Conservation (phyloP, 768 basidiomycete species). For the Hygrophorus russula region DNA sequence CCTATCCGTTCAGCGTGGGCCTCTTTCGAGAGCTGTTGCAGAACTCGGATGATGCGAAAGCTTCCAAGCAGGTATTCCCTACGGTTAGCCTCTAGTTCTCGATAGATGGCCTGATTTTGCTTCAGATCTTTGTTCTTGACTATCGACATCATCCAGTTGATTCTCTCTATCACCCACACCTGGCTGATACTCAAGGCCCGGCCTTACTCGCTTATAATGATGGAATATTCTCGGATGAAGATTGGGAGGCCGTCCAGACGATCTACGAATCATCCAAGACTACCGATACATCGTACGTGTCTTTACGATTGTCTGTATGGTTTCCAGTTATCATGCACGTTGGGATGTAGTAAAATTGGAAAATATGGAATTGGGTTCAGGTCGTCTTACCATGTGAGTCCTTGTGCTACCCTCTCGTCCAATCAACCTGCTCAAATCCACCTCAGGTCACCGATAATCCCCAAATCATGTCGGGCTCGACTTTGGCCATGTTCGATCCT, state of each 20-base stretch:
- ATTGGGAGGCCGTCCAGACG: conserved; percentile 33
- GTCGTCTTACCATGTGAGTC: conserved; percentile 36
- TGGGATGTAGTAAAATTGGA: conserved; percentile 32
- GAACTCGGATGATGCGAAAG: conserved; percentile 40
- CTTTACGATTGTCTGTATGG: neutral
- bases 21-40: conserved; percentile 34
- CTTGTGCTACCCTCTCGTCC: neutral
- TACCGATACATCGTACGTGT: conserved; percentile 28
- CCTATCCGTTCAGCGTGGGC: conserved; percentile 31
- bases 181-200: conserved; percentile 27
- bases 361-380: conserved; percentile 44
- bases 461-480: conserved; percentile 31
- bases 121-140: conserved; percentile 33
- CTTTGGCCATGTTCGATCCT: conserved; percentile 33
- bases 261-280: conserved; percentile 37
- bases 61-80: conserved; percentile 26
- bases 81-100: neutral
- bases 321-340: neutral
- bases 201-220: conserved; percentile 38
- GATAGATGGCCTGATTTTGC: neutral
- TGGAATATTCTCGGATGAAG: conserved; percentile 24
- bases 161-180: conserved; percentile 15
- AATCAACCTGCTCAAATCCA: neutral
- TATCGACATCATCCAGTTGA: conserved; percentile 16
- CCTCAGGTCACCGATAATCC: conserved; percentile 36